Evolutionary conservation across 2,329 filamentous ascomycete genomes (phyloP).

Genomic region (Ascomycota sp.): DNA sequence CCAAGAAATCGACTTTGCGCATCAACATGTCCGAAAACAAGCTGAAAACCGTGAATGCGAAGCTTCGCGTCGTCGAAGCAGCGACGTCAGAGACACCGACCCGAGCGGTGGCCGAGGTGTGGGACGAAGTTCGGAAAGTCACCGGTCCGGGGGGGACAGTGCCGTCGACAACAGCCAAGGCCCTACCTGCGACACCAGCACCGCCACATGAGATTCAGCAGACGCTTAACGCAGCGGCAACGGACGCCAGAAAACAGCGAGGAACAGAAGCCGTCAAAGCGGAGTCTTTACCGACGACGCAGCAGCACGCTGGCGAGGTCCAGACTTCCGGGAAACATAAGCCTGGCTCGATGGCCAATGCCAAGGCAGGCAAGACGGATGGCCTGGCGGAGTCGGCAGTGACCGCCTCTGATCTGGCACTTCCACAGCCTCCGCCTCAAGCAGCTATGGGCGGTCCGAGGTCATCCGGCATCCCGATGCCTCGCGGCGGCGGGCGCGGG

Average conservation of each 20-base stretch:
- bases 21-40: slow-evolving; percentile 65
- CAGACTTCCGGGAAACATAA: no score
- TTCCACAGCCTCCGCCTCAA: slow-evolving; percentile 6
- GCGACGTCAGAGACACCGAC: slow-evolving; percentile 74
- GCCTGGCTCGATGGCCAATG: background rate
- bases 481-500: slow-evolving; percentile 19
- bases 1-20: slow-evolving; percentile 54
- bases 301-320: no score
- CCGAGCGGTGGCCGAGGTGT: slow-evolving; percentile 68
- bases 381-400: slow-evolving; percentile 6
- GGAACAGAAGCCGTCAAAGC: slow-evolving; percentile 1
- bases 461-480: slow-evolving; percentile 20
- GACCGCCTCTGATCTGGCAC: slow-evolving; percentile 5
- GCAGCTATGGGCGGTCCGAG: slow-evolving; percentile 6
- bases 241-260: slow-evolving; percentile 3
- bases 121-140: slow-evolving; percentile 62
- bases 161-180: slow-evolving; percentile 3
- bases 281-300: slow-evolving; percentile 3
- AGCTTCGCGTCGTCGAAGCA: slow-evolving; percentile 58
- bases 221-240: slow-evolving; percentile 1
- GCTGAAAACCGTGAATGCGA: slow-evolving; percentile 41
- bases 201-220: background rate
- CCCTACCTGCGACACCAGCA: slow-evolving; percentile 1
- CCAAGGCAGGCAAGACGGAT: slow-evolving; percentile 3
- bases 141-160: slow-evolving; percentile 23